phyloP scores from a whole-genome alignment of 2,329 filamentous ascomycete species.

The Colletotrichum limetticola region DNA sequence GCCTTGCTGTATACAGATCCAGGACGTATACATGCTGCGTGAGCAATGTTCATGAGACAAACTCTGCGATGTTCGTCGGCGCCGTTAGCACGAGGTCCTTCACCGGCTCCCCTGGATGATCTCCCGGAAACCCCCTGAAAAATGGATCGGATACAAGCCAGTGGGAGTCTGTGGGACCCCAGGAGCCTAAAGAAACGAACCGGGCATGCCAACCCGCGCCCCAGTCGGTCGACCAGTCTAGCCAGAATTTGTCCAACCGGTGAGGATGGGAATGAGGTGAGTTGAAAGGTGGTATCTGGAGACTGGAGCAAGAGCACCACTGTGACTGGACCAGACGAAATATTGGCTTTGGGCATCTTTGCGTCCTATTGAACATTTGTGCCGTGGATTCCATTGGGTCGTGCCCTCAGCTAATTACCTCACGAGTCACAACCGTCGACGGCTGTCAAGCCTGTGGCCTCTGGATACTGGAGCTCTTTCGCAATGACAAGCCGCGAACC shows the following conservation, averaged over 20 bases:
- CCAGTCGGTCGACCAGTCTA: constrained; percentile 23
- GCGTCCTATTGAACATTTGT: not conserved
- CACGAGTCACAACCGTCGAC: not conserved
- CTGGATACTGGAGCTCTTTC: not conserved
- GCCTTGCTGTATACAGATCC: too few relatives aligned
- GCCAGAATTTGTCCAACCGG: constrained; percentile 19
- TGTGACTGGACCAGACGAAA: not conserved
- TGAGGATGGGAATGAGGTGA: not conserved
- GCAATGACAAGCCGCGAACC: not conserved
- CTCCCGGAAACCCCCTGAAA: constrained; percentile 34
- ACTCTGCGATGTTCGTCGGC: constrained; percentile 7
- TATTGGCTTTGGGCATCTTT: not conserved
- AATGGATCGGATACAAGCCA: constrained; percentile 33
- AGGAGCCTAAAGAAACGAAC: constrained; percentile 34
- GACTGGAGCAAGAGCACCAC: not conserved
- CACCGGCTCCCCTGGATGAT: constrained; percentile 35
- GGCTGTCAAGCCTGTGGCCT: not conserved
- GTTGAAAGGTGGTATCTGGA: not conserved
- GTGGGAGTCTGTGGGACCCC: constrained; percentile 32
- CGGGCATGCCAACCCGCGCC: constrained; percentile 28
- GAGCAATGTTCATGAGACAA: constrained; percentile 4
- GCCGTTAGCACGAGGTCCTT: constrained; percentile 19
- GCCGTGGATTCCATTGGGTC: not conserved
- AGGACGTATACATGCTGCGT: not conserved
- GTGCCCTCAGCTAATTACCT: not conserved